Evolutionary conservation across 2,329 filamentous ascomycete species (phyloP).

Genomic region (Lachnellula cervina): DNA sequence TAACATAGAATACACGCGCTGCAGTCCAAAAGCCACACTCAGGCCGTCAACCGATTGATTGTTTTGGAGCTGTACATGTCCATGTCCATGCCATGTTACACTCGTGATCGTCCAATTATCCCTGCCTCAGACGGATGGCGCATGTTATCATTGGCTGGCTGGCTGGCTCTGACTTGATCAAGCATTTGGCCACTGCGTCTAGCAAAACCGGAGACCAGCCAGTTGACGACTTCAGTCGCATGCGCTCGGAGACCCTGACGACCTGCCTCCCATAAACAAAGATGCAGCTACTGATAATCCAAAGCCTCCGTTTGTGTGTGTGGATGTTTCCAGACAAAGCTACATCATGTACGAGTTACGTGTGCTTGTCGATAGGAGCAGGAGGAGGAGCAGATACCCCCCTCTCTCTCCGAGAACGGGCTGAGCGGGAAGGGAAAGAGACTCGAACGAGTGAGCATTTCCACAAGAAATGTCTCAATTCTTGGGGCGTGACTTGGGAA

Average conservation of each 20-base stretch:
- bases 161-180: constrained; percentile 24
- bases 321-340: constrained; percentile 11
- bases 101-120: constrained; percentile 21
- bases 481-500: not conserved
- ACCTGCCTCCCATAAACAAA: constrained; percentile 8
- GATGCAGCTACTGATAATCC: constrained; percentile 12
- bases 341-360: not conserved
- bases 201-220: constrained; percentile 13
- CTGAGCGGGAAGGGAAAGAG: constrained; percentile 11
- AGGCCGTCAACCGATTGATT: constrained; percentile 18
- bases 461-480: constrained; percentile 8
- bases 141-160: constrained; percentile 28
- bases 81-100: constrained; percentile 16
- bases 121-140: constrained; percentile 23
- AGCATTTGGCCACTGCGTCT: constrained; percentile 29
- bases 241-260: constrained; percentile 18
- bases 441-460: constrained; percentile 12
- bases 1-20: constrained; percentile 9
- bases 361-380: not conserved
- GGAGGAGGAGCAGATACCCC: constrained; percentile 5
- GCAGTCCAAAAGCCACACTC: constrained; percentile 3
- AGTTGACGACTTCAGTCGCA: constrained; percentile 16
- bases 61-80: not conserved
- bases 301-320: not conserved
- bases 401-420: constrained; percentile 19